Evolutionary conservation across 1,284 basidiomycete species (phyloP).

Genomic region (Rhodotorula sp.): DNA sequence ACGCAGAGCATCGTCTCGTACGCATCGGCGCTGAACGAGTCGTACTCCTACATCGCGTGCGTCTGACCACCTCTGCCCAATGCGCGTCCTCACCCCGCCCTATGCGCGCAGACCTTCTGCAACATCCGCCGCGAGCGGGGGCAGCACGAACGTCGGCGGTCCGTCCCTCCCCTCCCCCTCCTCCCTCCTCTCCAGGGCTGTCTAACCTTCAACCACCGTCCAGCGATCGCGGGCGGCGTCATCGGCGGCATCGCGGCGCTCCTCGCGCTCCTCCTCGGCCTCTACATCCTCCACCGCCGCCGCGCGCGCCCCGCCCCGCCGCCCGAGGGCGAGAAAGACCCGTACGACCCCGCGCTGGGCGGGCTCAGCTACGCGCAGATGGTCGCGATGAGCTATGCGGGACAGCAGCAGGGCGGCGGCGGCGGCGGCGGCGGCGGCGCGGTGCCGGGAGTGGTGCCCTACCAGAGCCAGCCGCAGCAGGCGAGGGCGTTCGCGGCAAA

Average conservation of each 20-base stretch:
- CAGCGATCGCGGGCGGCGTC: conserved; percentile 20
- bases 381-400: conserved; percentile 6
- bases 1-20: conserved; percentile 24
- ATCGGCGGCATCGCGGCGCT: conserved; percentile 12
- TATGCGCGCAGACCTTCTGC: neutral
- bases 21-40: conserved; percentile 23
- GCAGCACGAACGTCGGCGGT: neutral
- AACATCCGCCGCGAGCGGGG: neutral
- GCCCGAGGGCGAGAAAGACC: neutral
- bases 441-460: neutral
- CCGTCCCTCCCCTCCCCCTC: neutral
- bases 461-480: neutral
- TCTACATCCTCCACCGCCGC: conserved; percentile 14
- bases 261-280: neutral
- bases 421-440: too few species aligned
- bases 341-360: neutral
- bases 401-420: neutral
- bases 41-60: conserved; percentile 11
- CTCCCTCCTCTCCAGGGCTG: too few species aligned
- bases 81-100: neutral
- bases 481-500: neutral
- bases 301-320: neutral
- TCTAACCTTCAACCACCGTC: too few species aligned
- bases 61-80: neutral
- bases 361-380: conserved; percentile 13